phyloP scores from a whole-genome alignment of 2,329 filamentous ascomycete species.

The Xylariaceae sp. region DNA sequence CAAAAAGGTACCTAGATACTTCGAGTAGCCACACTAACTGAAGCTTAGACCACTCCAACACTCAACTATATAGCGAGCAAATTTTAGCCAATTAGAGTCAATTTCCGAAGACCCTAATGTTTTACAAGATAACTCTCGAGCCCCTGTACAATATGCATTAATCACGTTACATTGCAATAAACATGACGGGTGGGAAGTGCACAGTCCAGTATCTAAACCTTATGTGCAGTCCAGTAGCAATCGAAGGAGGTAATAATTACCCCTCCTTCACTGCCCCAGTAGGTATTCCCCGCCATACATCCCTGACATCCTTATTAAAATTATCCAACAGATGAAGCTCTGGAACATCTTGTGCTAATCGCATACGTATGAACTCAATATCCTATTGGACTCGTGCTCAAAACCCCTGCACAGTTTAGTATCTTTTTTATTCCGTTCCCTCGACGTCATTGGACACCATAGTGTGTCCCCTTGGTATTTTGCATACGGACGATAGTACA shows the following conservation, averaged over 20 bases:
- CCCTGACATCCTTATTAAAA: slow-evolving; percentile 4
- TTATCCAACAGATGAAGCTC: slow-evolving; percentile 9
- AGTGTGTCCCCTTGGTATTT: slow-evolving; percentile 24
- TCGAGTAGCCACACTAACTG: too few relatives aligned
- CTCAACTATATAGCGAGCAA: too few relatives aligned
- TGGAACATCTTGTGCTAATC: slow-evolving; percentile 14
- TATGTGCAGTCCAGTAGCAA: neutral
- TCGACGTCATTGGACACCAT: slow-evolving; percentile 32
- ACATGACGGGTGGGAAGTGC: too few relatives aligned
- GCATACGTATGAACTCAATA: neutral
- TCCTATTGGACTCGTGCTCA: neutral
- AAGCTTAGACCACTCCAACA: too few relatives aligned
- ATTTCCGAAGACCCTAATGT: too few relatives aligned
- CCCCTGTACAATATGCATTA: too few relatives aligned
- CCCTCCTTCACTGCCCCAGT: slow-evolving; percentile 11
- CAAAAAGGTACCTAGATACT: too few relatives aligned
- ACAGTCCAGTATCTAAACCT: neutral
- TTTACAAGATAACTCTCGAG: too few relatives aligned
- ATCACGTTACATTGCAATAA: too few relatives aligned
- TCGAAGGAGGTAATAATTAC: slow-evolving; percentile 21
- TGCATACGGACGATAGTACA: slow-evolving; percentile 8
- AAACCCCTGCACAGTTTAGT: slow-evolving; percentile 27
- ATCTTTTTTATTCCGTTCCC: slow-evolving; percentile 17
- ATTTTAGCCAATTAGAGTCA: too few relatives aligned
- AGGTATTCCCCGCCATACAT: slow-evolving; percentile 9